Conservation (phyloP, 106 monocot genomes). For the Agapanthus africanus region DNA sequence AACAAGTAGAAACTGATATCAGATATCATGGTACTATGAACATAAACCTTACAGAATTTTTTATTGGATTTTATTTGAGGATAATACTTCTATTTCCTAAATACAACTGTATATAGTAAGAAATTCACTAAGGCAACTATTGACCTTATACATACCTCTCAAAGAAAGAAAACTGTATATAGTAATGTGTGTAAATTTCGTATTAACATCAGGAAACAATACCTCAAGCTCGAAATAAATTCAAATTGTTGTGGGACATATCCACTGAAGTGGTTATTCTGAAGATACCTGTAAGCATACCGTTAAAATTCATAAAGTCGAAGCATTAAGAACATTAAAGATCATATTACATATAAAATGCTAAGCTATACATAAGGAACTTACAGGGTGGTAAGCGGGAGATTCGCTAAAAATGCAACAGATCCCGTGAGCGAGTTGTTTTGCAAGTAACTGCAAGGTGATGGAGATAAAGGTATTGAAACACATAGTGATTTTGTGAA, state of each 20-base stretch:
- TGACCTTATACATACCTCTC: too few relatives aligned
- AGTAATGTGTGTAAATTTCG: not conserved
- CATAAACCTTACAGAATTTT: not conserved
- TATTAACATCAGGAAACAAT: conserved; percentile 3
- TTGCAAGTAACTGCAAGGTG: conserved; percentile 52
- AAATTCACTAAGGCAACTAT: too few relatives aligned
- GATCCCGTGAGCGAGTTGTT: conserved; percentile 69
- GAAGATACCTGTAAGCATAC: conserved; percentile 34
- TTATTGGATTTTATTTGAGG: too few relatives aligned
- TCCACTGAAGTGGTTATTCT: conserved; percentile 78
- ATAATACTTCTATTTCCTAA: too few relatives aligned
- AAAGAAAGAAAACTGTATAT: not conserved
- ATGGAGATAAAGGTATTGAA: not conserved
- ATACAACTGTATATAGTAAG: too few relatives aligned
- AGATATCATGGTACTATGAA: not conserved
- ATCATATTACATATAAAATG: not conserved
- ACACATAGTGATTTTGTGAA: not conserved
- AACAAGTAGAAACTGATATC: not conserved
- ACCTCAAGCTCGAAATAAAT: conserved; percentile 45
- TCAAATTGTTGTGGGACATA: conserved; percentile 50
- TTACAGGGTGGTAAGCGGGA: conserved; percentile 53
- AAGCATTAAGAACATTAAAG: not conserved
- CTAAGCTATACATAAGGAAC: conserved; percentile 7
- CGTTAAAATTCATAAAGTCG: not conserved
- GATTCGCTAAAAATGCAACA: conserved; percentile 43